A percentile compares a stretch with the other conserved stretches of the same genome.
These are phyloP conservation scores for Beauveria brongniartii DNA, from an alignment of 2,329 filamentous ascomycete species.

Conservation along the genomic window DNA sequence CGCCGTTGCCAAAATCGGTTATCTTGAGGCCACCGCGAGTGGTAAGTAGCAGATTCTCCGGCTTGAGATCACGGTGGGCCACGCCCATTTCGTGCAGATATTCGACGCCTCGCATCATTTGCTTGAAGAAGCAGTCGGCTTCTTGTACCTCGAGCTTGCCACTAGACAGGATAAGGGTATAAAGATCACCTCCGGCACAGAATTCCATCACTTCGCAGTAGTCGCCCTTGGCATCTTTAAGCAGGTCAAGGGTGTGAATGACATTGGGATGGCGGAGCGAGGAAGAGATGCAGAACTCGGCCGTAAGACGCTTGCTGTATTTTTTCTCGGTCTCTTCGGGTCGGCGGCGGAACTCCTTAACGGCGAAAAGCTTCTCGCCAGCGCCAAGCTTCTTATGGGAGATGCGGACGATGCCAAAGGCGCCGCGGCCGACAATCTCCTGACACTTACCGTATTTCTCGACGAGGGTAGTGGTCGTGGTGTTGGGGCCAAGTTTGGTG, in stretches of 20 bases:
- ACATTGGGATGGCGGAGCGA: slow-evolving; percentile 95
- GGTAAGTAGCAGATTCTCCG: slow-evolving; percentile 90
- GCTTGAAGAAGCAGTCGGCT: slow-evolving; percentile 98
- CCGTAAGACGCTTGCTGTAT: slow-evolving; percentile 94
- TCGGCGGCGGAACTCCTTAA: slow-evolving; percentile 93
- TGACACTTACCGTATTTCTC: slow-evolving; percentile 99
- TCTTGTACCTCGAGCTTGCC: slow-evolving; percentile 87
- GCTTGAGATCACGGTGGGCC: slow-evolving; percentile 91
- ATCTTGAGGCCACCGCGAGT: slow-evolving; percentile 92
- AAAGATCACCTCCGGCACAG: slow-evolving; percentile 91
- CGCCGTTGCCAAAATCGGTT: slow-evolving; percentile 96
- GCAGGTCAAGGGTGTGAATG: slow-evolving; percentile 90
- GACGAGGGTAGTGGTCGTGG: slow-evolving; percentile 64
- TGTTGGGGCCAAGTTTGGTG: slow-evolving; percentile 67
- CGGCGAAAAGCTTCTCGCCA: slow-evolving; percentile 86
- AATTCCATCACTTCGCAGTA: slow-evolving; percentile 99
- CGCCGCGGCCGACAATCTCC: slow-evolving; percentile 89
- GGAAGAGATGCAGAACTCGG: slow-evolving; percentile 97
- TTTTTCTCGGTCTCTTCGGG: slow-evolving; percentile 94
- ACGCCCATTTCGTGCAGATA: slow-evolving; percentile 99
- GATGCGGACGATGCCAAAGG: slow-evolving; percentile 94
- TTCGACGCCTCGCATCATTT: slow-evolving; percentile 97
- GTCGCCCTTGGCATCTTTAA: slow-evolving; percentile 93
- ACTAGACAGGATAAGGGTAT: slow-evolving; percentile 83
- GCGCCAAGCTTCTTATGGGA: slow-evolving; percentile 90